Conservation (phyloP, 106 monocot species). For the Dendrobium officinale region DNA sequence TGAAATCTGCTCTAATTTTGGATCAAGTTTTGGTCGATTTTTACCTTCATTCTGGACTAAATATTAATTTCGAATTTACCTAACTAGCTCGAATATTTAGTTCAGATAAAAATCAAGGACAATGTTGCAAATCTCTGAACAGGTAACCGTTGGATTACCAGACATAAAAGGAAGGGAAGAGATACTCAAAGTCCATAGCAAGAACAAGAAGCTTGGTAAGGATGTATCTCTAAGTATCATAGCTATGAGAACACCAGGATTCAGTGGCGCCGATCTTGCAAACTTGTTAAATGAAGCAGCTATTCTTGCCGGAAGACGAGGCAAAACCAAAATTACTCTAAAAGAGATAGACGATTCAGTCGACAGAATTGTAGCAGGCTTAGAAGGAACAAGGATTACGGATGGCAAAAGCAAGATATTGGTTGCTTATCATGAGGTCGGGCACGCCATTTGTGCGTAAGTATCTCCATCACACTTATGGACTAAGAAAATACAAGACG, state of each 20-base stretch:
- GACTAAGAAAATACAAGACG: too few species aligned
- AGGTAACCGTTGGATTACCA: constrained; percentile 57
- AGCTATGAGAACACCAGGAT: constrained; percentile 70
- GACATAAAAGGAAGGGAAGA: constrained; percentile 59
- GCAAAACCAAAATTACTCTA: constrained; percentile 39
- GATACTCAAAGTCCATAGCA: constrained; percentile 55
- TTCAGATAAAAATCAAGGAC: not conserved
- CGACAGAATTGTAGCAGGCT: constrained; percentile 53
- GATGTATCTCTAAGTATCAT: constrained; percentile 48
- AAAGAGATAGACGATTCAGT: constrained; percentile 75
- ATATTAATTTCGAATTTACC: too few species aligned
- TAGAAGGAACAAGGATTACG: constrained; percentile 70
- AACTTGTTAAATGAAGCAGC: constrained; percentile 80
- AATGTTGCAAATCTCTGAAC: not conserved
- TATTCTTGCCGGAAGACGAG: constrained; percentile 70
- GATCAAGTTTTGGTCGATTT: too few species aligned
- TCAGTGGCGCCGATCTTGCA: constrained; percentile 74
- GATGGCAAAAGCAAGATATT: constrained; percentile 57
- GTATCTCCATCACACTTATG: constrained; percentile 3
- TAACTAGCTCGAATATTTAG: too few species aligned
- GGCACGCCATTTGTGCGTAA: constrained; percentile 66
- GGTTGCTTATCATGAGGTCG: constrained; percentile 70
- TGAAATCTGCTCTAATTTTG: too few species aligned
- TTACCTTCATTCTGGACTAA: too few species aligned
- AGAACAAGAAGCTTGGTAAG: constrained; percentile 56